phyloP scores from a whole-genome alignment of 305 asterid genomes.

The Rubia balearica region DNA sequence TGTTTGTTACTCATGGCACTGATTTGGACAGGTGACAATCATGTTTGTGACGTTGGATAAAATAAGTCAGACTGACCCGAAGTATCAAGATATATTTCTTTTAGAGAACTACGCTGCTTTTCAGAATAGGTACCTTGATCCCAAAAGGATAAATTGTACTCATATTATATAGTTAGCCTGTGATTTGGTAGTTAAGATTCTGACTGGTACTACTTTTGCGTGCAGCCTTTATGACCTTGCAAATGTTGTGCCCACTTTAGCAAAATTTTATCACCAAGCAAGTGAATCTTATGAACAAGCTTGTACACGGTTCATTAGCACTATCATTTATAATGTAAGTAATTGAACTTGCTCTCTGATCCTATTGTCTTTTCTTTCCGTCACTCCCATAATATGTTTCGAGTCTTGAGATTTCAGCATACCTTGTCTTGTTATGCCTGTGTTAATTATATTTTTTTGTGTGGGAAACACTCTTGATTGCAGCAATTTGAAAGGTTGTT shows the following conservation, averaged over 20 bases:
- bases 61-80: conserved; percentile 81
- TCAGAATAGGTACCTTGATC: conserved; percentile 70
- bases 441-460: neutral
- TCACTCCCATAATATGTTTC: conserved; percentile 10
- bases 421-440: neutral
- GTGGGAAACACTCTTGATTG: conserved; percentile 14
- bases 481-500: conserved; percentile 98
- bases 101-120: conserved; percentile 98
- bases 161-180: neutral
- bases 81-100: conserved; percentile 80
- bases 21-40: conserved; percentile 74
- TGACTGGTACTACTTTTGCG: conserved; percentile 24
- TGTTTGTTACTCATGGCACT: conserved; percentile 15
- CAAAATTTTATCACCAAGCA: conserved; percentile 97
- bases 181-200: conserved; percentile 17
- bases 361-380: conserved; percentile 15
- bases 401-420: neutral
- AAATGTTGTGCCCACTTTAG: conserved; percentile 84
- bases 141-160: neutral
- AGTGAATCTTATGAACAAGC: conserved; percentile 97
- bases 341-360: conserved; percentile 18
- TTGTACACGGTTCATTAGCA: conserved; percentile 74
- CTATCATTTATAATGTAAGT: conserved; percentile 80
- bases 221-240: conserved; percentile 98
- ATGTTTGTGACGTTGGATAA: conserved; percentile 95